Conservation (phyloP, 345 rosid genomes). For the Erysimum cheiranthoides region DNA sequence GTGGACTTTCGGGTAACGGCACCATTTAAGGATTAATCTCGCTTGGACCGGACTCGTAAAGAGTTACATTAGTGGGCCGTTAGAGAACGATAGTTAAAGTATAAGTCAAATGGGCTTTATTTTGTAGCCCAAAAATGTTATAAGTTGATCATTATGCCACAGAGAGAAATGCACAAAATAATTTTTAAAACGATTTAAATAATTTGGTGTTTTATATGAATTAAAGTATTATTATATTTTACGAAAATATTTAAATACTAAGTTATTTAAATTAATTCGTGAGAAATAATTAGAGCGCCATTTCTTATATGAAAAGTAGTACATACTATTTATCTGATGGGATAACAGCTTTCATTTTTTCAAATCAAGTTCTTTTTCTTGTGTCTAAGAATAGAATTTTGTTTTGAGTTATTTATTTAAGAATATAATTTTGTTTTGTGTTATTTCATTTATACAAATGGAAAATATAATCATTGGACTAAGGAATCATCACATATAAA, state of each 20-base stretch:
- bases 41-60: neutral
- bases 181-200: too few species aligned
- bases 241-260: too few species aligned
- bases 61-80: neutral
- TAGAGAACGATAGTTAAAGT: neutral
- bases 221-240: too few species aligned
- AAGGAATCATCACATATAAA: slow-evolving; percentile 13
- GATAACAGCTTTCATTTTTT: neutral
- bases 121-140: neutral
- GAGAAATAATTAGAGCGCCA: too few species aligned
- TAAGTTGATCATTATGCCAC: too few species aligned
- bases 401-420: neutral
- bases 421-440: neutral
- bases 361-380: neutral
- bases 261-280: too few species aligned
- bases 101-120: neutral
- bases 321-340: too few species aligned
- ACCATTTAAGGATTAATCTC: neutral
- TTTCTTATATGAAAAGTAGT: too few species aligned
- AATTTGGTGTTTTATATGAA: too few species aligned
- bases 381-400: neutral
- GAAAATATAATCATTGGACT: slow-evolving; percentile 23
- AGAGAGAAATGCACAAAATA: too few species aligned
- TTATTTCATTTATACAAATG: slow-evolving; percentile 1
- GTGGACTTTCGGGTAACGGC: too few species aligned